Base-by-base conservation (phyloP, 805 yeast genomes). In the Candida cerambycidarum region DNA sequence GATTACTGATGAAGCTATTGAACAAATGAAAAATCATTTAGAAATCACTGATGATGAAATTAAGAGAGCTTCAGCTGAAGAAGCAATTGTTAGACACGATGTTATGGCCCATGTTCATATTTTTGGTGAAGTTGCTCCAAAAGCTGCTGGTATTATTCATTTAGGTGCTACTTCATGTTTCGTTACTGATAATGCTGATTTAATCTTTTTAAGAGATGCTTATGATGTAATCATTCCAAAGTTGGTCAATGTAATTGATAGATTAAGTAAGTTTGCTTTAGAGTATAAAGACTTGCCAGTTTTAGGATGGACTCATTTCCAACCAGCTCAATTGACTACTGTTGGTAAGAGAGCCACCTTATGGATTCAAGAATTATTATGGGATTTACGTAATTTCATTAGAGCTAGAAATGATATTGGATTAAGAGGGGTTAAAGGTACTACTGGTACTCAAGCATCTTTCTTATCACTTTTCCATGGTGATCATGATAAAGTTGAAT, bases 41-140 rank as follows among this genome's bases (percentile, higher is more conserved):
- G 77, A 67, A 39, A 89, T 93, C 69, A 83, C 97, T 7, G 97
- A 92, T 63, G 95, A 87, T 55, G 98, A 95, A 60, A 89, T 93
- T 51, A 89, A 76, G 44, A 85, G 75, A 44, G 98, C 99, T 33
- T 73, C 90, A 45, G 80, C 79, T 54, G 97, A 93, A 71, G 99
- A 93, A 69, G 96, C 98, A 41, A 89, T 85, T 64, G 98, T 93
- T 45, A 86, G 99, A 74, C 99, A 93, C 67, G 99, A 93, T 63
- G 99, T 93, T 56, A 93, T 93, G 99, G 96, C 98, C 43, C 99
- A 93, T 57, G 99, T 93, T 44, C 99, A 93, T 62, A 87, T 85
- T 45, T 93, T 86, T 63, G 99, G 99, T 53, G 76, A 83, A 56
- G 81, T 87, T 12, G 87, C 95, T 57, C 99, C 99, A 14, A 85